A percentile compares a stretch with the other conserved stretches of the same genome.
phyloP scores from a whole-genome alignment of 176 grass and related monocot genomes.

The Oryza coarctata region DNA sequence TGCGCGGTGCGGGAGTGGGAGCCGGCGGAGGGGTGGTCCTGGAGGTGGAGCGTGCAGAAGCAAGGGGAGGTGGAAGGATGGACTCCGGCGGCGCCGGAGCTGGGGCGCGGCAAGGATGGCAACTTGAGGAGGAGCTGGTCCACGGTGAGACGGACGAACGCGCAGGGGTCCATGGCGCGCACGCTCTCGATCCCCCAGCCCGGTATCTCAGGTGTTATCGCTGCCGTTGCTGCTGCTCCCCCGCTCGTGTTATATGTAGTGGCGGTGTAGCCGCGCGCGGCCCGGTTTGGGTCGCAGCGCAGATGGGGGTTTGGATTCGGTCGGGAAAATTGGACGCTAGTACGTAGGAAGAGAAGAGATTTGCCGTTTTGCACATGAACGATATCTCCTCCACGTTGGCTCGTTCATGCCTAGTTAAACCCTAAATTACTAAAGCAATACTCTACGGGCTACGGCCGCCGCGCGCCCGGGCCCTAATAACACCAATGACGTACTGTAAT shows the following conservation, averaged over 20 bases:
- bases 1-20: constrained; percentile 51
- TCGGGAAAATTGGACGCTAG: not conserved
- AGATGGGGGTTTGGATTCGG: not conserved
- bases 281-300: not conserved
- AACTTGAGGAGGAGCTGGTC: constrained; percentile 83
- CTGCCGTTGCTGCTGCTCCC: not conserved
- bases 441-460: constrained; percentile 5
- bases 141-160: constrained; percentile 78
- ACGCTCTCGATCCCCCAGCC: not conserved
- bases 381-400: not conserved
- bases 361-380: not conserved
- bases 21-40: constrained; percentile 39
- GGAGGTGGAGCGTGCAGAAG: constrained; percentile 79
- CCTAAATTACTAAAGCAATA: not conserved
- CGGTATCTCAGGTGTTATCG: not conserved
- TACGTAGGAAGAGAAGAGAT: not conserved
- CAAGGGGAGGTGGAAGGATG: constrained; percentile 73
- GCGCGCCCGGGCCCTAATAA: not conserved
- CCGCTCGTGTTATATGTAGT: constrained; percentile 42
- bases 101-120: constrained; percentile 53
- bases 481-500: too few species aligned
- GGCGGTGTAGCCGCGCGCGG: not conserved
- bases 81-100: constrained; percentile 54
- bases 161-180: constrained; percentile 81
- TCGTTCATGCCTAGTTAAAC: not conserved